Percentiles rank a stretch among this genome's conserved stretches.
These are phyloP conservation scores for Pinus taeda DNA, from an alignment of 75 land plant species.

Conservation along the genomic window DNA sequence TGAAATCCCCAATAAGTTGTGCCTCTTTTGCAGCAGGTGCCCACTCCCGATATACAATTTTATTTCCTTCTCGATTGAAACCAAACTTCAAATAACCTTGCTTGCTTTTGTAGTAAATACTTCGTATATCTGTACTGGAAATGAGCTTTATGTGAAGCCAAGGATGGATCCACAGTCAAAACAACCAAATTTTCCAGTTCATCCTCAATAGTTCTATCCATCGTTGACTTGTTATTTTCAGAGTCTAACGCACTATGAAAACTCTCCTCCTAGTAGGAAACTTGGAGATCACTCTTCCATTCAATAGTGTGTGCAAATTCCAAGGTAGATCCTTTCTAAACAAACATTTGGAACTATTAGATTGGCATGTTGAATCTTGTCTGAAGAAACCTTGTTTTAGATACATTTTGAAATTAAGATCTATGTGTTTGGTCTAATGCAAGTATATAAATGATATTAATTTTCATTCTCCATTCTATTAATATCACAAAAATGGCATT, in stretches of 20 bases:
- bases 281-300: not conserved
- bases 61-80: conserved; percentile 70
- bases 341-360: not conserved
- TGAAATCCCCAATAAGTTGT: conserved; percentile 84
- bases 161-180: conserved; percentile 57
- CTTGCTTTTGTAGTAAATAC: conserved; percentile 49
- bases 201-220: conserved; percentile 28
- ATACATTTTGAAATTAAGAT: too few species aligned
- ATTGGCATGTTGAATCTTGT: conserved; percentile 7
- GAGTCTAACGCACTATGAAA: conserved; percentile 13
- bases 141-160: conserved; percentile 68
- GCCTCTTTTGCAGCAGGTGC: conserved; percentile 64
- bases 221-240: conserved; percentile 29
- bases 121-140: conserved; percentile 51
- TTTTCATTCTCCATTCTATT: too few species aligned
- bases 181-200: conserved; percentile 48
- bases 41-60: conserved; percentile 92
- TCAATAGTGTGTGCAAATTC: not conserved
- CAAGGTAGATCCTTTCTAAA: not conserved
- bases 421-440: too few species aligned
- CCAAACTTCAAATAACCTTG: conserved; percentile 92
- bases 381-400: not conserved
- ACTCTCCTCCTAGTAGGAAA: not conserved
- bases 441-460: too few species aligned
- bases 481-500: too few species aligned